Percentiles rank a stretch among this genome's conserved stretches.
phyloP scores from a whole-genome alignment of 2,329 filamentous ascomycete species.

The Lecanicillium sp. region DNA sequence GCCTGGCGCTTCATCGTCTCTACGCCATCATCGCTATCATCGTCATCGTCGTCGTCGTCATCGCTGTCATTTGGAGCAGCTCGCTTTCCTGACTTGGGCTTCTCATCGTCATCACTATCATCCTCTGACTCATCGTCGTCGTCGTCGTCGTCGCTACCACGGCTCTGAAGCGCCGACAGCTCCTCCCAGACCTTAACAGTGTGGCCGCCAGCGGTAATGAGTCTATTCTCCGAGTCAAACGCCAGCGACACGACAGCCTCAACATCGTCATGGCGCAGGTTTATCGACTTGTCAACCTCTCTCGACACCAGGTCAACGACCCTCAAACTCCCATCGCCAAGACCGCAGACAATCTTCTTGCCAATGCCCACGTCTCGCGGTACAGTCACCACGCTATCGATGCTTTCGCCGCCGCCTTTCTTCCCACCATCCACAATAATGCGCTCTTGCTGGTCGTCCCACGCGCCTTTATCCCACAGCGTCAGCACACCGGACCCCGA shows the following conservation, averaged over 20 bases:
- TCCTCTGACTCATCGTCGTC: slow-evolving; percentile 36
- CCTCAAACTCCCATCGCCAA: slow-evolving; percentile 71
- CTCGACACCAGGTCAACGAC: slow-evolving; percentile 71
- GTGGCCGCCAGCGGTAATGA: slow-evolving; percentile 83
- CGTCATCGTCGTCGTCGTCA: slow-evolving; percentile 32
- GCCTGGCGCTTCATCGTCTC: slow-evolving; percentile 35
- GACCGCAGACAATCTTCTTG: slow-evolving; percentile 69
- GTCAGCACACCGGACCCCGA: slow-evolving; percentile 74
- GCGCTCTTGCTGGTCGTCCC: slow-evolving; percentile 91
- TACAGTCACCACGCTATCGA: slow-evolving; percentile 69
- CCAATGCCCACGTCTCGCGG: slow-evolving; percentile 62
- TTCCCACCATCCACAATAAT: slow-evolving; percentile 63
- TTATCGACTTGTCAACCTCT: slow-evolving; percentile 58
- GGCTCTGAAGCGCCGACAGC: slow-evolving; percentile 44
- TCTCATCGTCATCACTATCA: slow-evolving; percentile 28
- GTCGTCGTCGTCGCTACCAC: slow-evolving; percentile 32
- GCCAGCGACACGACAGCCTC: slow-evolving; percentile 76
- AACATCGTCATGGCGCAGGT: slow-evolving; percentile 66
- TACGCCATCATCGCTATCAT: slow-evolving; percentile 21
- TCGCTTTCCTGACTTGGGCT: slow-evolving; percentile 35
- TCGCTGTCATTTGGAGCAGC: slow-evolving; percentile 41
- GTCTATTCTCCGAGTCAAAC: slow-evolving; percentile 76
- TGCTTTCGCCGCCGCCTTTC: slow-evolving; percentile 62
- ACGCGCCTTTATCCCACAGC: slow-evolving; percentile 87
- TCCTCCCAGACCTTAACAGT: slow-evolving; percentile 92